Conservation (phyloP, 2,329 filamentous ascomycete species). For the Parastagonospora nodorum region DNA sequence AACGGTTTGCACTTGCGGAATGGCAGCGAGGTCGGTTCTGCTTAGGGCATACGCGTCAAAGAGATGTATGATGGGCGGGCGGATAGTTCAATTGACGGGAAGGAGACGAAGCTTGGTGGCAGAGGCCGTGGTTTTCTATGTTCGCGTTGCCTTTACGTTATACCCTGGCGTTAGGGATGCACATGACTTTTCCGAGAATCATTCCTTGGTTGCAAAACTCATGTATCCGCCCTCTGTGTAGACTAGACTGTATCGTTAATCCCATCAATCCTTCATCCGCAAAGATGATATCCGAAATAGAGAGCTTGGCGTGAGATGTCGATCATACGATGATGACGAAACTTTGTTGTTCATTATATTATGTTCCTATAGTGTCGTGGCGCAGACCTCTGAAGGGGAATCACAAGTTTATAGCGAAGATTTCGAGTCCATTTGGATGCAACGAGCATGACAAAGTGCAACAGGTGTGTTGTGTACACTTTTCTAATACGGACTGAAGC, state of each 20-base stretch:
- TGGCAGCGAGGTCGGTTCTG: slow-evolving; percentile 24
- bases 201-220: neutral
- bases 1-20: slow-evolving; percentile 25
- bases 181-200: neutral
- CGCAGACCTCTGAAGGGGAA: too few species aligned
- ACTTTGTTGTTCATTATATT: too few species aligned
- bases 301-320: too few species aligned
- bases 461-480: too few species aligned
- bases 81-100: neutral
- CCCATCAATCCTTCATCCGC: too few species aligned
- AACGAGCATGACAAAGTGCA: too few species aligned
- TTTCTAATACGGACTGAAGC: too few species aligned
- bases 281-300: too few species aligned
- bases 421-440: too few species aligned
- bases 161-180: slow-evolving; percentile 12
- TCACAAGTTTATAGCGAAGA: too few species aligned
- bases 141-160: slow-evolving; percentile 4
- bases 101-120: neutral
- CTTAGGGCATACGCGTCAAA: slow-evolving; percentile 1
- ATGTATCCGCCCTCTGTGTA: neutral
- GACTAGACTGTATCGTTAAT: slow-evolving; percentile 1
- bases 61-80: neutral
- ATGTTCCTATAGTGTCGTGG: too few species aligned
- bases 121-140: neutral
- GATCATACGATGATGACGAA: too few species aligned